A percentile compares a stretch with the other conserved stretches of the same genome.
phyloP scores from a whole-genome alignment of 164 flowering plant genomes.

The Liquidambar formosana region DNA sequence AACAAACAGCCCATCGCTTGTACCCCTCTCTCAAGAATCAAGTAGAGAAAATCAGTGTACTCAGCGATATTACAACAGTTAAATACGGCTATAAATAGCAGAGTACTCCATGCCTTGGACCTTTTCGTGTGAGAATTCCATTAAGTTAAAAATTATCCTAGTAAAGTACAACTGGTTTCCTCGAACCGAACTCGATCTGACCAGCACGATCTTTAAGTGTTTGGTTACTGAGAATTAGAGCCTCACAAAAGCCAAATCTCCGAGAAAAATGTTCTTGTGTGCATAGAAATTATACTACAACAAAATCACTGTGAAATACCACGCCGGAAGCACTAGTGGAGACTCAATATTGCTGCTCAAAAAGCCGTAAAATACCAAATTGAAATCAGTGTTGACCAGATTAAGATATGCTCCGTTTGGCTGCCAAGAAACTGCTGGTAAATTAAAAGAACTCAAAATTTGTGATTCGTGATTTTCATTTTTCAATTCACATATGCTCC shows the following conservation, averaged over 20 bases:
- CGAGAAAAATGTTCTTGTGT: too few species aligned
- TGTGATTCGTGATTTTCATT: too few species aligned
- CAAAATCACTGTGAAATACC: too few species aligned
- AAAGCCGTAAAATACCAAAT: background rate
- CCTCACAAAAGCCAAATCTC: background rate
- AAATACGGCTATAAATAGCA: background rate
- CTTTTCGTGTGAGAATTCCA: slow-evolving; percentile 3
- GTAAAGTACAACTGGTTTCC: background rate
- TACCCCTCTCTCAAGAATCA: background rate
- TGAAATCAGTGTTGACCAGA: background rate
- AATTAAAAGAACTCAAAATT: background rate
- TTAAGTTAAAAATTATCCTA: background rate
- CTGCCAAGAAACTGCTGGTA: background rate
- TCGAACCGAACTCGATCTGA: background rate
- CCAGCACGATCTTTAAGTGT: background rate
- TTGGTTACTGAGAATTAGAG: background rate
- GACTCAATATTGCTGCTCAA: background rate
- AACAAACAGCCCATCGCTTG: slow-evolving; percentile 37
- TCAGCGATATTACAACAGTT: background rate
- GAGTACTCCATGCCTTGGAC: background rate
- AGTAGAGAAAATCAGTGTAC: background rate
- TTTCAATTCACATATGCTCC: too few species aligned
- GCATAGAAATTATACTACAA: too few species aligned
- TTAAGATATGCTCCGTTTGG: background rate
- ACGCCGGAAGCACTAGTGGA: background rate